phyloP scores from a whole-genome alignment of 345 rosid species.

The Microthlaspi erraticum region DNA sequence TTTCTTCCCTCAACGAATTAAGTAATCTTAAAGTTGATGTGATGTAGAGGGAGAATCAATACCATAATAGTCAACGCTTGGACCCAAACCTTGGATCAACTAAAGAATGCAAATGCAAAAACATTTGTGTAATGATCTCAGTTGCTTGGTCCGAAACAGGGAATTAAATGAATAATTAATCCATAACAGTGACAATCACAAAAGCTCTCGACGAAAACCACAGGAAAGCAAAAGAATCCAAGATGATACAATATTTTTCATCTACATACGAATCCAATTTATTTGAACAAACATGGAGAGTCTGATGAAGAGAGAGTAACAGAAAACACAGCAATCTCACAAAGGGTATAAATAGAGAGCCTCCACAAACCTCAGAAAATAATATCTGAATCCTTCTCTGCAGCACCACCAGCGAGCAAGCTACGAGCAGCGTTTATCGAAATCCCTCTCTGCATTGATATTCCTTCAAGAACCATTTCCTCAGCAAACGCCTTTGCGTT shows the following conservation, averaged over 20 bases:
- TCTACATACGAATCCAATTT: constrained; percentile 42
- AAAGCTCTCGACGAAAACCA: constrained; percentile 29
- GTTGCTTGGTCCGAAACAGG: constrained; percentile 21
- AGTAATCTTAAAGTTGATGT: constrained; percentile 23
- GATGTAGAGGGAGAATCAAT: constrained; percentile 11
- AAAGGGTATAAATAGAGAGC: constrained; percentile 29
- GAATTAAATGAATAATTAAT: constrained; percentile 2
- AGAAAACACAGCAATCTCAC: constrained; percentile 25
- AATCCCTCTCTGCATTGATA: constrained; percentile 77
- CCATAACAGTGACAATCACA: constrained; percentile 30
- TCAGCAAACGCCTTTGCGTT: constrained; percentile 65
- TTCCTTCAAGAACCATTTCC: constrained; percentile 66
- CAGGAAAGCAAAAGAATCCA: constrained; percentile 36
- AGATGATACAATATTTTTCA: constrained; percentile 42
- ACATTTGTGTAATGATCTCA: neutral
- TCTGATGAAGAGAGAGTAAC: constrained; percentile 23
- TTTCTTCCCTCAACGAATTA: neutral
- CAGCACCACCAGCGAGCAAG: constrained; percentile 55
- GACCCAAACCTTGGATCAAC: constrained; percentile 14
- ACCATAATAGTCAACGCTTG: neutral
- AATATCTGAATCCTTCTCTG: constrained; percentile 76
- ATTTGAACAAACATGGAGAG: constrained; percentile 21
- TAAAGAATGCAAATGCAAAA: neutral
- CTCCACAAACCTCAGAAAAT: constrained; percentile 59
- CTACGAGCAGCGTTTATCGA: constrained; percentile 66